Evolutionary conservation across 768 basidiomycete species (phyloP).

Genomic region (Podaxis pistillaris): DNA sequence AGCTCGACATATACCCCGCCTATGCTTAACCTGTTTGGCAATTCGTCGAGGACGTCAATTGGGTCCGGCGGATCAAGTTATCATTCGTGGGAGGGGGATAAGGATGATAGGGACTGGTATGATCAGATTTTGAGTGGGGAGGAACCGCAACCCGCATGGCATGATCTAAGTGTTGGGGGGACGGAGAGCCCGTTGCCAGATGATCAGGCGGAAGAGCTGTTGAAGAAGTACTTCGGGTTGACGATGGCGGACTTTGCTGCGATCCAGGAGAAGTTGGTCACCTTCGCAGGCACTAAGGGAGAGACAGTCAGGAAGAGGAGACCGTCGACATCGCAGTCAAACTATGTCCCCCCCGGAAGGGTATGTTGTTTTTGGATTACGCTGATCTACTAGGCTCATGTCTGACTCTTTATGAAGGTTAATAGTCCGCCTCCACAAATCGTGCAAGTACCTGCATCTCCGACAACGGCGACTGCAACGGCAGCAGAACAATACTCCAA

Average conservation of each 20-base stretch:
- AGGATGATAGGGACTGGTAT: slow-evolving; percentile 42
- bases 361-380: slow-evolving; percentile 28
- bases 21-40: slow-evolving; percentile 68
- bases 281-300: slow-evolving; percentile 55
- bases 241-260: slow-evolving; percentile 66
- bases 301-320: slow-evolving; percentile 64
- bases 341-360: slow-evolving; percentile 59
- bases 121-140: slow-evolving; percentile 50
- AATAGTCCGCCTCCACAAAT: slow-evolving; percentile 56
- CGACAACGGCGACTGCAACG: slow-evolving; percentile 27
- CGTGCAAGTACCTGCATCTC: slow-evolving; percentile 35
- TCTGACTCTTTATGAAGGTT: slow-evolving; percentile 37
- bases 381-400: slow-evolving; percentile 16
- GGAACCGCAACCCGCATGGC: slow-evolving; percentile 59
- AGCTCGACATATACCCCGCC: slow-evolving; percentile 46
- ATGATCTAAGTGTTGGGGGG: slow-evolving; percentile 51
- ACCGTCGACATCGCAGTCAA: slow-evolving; percentile 83
- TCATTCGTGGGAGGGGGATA: slow-evolving; percentile 74
- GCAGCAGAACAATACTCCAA: slow-evolving; percentile 45
- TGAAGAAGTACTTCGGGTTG: slow-evolving; percentile 65
- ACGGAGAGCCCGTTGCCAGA: slow-evolving; percentile 53
- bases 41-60: slow-evolving; percentile 77
- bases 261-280: slow-evolving; percentile 78
- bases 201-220: slow-evolving; percentile 62
- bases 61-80: slow-evolving; percentile 84